Base-by-base conservation (phyloP, 805 yeast genomes). In the Danielia oregonensis region DNA sequence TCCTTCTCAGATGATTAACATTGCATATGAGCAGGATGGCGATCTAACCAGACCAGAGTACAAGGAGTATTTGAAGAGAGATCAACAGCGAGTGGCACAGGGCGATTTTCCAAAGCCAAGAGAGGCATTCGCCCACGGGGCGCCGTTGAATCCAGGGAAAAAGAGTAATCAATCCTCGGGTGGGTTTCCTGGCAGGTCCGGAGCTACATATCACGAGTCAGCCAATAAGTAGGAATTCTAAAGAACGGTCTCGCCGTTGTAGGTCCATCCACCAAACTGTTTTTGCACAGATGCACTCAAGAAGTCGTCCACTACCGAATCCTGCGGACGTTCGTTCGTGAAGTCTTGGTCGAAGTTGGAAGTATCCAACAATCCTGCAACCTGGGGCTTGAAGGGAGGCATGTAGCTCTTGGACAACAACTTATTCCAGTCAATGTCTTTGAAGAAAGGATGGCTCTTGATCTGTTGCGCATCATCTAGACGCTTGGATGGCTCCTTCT, bases 241-340 rank as follows among this genome's bases (percentile, higher is more conserved):
- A 14, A 47, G 44, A 19, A 59, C 55, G 12, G 51, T 62, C 31
- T 72, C 80, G 2, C 93, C 94, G 30, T 82, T 86, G 60, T 89
- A 91, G 2, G 97, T 91, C 98, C 98, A 93, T 5, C 98, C 97
- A 30, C 96, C 97, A 69, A 93, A 93, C 63, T 93, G 97, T 56
- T 84, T 79, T 61, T 93, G 98, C n/a, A 93, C 96, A 50, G 89
- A 78, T 49, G 88, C 97, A 52, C 94, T 85, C 43, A 93, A 72
- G 48, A 76, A 86, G 53, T 86, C 95, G 57, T 89, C 95, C 12
- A 89, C 96, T 9, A 93, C 97, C 42, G 95, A 85, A 57, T 93
- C 98, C 47, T 86, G 82, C 4, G 98, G 97, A 49, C 82, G 79
- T 53, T 93, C 97, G 52, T 72, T 82, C 4, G 98, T 93, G 55